Conservation (phyloP, 1,139 yeast genomes). For the Taphrina confusa region DNA sequence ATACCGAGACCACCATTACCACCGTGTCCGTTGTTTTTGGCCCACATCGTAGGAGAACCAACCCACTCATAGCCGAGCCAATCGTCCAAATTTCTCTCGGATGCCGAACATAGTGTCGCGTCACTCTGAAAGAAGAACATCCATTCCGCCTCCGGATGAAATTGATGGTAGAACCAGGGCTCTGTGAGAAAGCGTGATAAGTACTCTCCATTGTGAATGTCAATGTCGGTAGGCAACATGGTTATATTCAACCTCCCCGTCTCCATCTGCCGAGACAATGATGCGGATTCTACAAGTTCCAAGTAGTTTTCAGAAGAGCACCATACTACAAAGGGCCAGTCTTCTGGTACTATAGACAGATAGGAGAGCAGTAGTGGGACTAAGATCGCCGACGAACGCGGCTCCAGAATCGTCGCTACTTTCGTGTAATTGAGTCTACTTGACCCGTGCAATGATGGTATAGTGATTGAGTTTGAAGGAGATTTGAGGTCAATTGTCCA, state of each 20-base stretch:
- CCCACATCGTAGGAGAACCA: constrained; percentile 19
- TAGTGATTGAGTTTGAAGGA: no score
- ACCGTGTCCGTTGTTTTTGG: constrained; percentile 10
- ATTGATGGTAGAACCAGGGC: constrained; percentile 30
- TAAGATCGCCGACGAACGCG: constrained; percentile 8
- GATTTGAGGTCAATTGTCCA: no score
- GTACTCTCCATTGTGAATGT: constrained; percentile 15
- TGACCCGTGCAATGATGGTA: no score
- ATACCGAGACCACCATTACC: constrained; percentile 27
- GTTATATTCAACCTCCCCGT: constrained; percentile 24
- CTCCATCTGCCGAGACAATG: not conserved
- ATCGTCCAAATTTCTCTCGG: constrained; percentile 25
- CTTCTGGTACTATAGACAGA: constrained; percentile 14
- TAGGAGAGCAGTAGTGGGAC: constrained; percentile 7
- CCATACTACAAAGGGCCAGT: constrained; percentile 30
- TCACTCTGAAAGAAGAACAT: constrained; percentile 30
- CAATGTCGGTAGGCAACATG: constrained; percentile 12
- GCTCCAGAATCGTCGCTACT: constrained; percentile 29
- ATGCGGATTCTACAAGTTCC: not conserved
- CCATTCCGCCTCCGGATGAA: constrained; percentile 25
- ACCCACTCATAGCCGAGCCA: constrained; percentile 33
- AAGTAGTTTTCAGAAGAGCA: constrained; percentile 17
- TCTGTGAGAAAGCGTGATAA: constrained; percentile 24
- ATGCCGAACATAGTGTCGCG: constrained; percentile 16
- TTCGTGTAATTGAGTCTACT: constrained; percentile 11